Evolutionary conservation across 139 green algal species (phyloP), one percentile per base, ranked within the genome.

Genomic region (Auxenochlorella pyrenoidosa): DNA sequence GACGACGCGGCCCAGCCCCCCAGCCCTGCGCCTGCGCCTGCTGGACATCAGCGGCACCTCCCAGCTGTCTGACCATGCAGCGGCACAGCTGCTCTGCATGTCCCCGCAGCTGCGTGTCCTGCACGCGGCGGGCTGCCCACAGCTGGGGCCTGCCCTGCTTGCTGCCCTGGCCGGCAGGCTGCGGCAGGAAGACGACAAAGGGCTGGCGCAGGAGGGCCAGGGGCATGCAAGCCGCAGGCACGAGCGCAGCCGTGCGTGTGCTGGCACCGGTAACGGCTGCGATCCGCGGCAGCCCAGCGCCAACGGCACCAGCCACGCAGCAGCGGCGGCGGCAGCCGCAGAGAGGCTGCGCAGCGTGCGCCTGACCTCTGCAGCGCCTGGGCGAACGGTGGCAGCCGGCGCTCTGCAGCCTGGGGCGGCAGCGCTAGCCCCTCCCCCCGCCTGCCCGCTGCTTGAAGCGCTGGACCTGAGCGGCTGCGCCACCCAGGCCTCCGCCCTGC

Each of bases 71-170:
- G 75, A 81, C 32, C 43, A 15, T 6, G 43, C 21, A 0, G 30
- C 59, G 6, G 75, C 75, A 1, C 32, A 22, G 75, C 75, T 81
- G 75, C 32, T 81, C 0, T 36, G 44, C 43, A 32, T 41, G 30
- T 81, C 43, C 44, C 75, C 75, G 32, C 43, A 34, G 43, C 75
- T 81, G 75, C 75, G 75, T 13, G 44, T 81, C 16, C 44, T 81
- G 43, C 43, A 47, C 4, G 75, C 75, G 6, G 43, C n/a, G 0
- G 75, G 36, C 30, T 41, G 75, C 75, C 36, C 54, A 8, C 38
- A 40, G 43, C 75, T 63, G 26, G 75, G 36, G 30, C 28, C 68
- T 0, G 43, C 75, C 6, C 30, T 36, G 44, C 75, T 81, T 18
- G 75, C 75, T 4, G 75, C 43, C 15, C 75, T 81, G 32, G 44